Base-by-base conservation (phyloP, 371 early-diverging fungal species). In the Parasitella parasitica region DNA sequence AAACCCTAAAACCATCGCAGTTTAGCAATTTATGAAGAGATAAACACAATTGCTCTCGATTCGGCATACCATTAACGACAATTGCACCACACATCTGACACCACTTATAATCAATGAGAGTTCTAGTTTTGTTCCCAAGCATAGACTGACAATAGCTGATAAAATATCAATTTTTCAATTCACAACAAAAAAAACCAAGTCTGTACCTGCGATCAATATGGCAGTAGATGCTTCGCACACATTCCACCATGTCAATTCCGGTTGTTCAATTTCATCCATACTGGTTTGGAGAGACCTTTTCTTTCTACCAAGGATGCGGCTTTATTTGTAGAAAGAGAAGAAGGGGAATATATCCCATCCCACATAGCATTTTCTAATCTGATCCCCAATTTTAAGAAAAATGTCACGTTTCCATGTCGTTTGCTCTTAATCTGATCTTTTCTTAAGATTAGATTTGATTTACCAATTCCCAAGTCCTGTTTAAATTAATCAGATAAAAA, bases 51-150 rank as follows among this genome's bases (percentile, higher is more conserved):
- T 32, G 8, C 32, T 32, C 32, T 32, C 11, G 6, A 32, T n/a
- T 32, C 32, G 11, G 11, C 32, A 32, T 72, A 80, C 81, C 76
- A 77, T 80, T 36, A 80, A 41, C 12, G 78, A 71, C 11, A 80
- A 54, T 54, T 80, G 81, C 20, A 76, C 54, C 6, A 80, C 76
- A 63, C 81, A 80, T 58, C 81, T 64, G 38, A 77, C 50, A 9
- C 73, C 71, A 4, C 78, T 70, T 27, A 77, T 59, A 12, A 80
- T 67, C 3, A 80, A 51, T 2, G 77, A 71, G 9, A 72, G 8
- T 59, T 80, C 81, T 15, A 80, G 48, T 38, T 73, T 67, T 34
- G 65, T 61, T n/a, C 80, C 76, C 22, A 79, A 48, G 8, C 55
- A 36, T 39, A 72, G 41, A 46, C 80, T 79, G 38, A 76, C 61